These are phyloP conservation scores for Aspergillus fructus DNA, from an alignment of 2,329 filamentous ascomycete genomes.

Conservation along the genomic window DNA sequence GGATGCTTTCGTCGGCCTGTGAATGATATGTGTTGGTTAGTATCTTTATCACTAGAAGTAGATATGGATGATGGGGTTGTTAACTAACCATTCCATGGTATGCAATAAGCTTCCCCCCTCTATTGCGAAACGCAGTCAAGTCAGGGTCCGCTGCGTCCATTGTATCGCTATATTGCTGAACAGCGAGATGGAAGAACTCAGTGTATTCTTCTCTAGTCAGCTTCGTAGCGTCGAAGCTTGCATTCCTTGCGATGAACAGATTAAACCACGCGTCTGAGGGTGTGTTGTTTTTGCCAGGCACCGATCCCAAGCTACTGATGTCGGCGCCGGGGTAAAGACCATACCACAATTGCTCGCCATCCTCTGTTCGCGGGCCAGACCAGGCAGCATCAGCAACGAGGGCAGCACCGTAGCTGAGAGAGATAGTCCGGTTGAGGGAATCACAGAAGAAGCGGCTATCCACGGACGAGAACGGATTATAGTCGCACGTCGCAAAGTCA, in stretches of 20 bases:
- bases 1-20: slow-evolving; percentile 4
- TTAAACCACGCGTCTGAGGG: slow-evolving; percentile 6
- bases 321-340: slow-evolving; percentile 16
- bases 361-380: slow-evolving; percentile 34
- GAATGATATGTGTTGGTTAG: background rate
- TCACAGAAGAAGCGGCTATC: background rate
- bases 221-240: background rate
- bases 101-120: slow-evolving; percentile 1
- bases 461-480: background rate
- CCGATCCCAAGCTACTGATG: slow-evolving; percentile 1
- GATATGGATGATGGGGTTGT: background rate
- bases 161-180: background rate
- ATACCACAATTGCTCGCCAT: slow-evolving; percentile 48
- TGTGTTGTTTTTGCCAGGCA: background rate
- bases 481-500: background rate
- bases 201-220: slow-evolving; percentile 2
- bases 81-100: slow-evolving; percentile 5
- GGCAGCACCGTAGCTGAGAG: slow-evolving; percentile 6
- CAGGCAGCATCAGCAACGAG: slow-evolving; percentile 9
- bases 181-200: background rate
- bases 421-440: background rate
- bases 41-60: background rate
- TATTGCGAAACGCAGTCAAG: background rate
- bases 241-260: slow-evolving; percentile 7
- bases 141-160: background rate